Percentiles rank a stretch among this genome's conserved stretches.
Conservation (phyloP, 208 protist species). For the Trypanosoma caninum region DNA sequence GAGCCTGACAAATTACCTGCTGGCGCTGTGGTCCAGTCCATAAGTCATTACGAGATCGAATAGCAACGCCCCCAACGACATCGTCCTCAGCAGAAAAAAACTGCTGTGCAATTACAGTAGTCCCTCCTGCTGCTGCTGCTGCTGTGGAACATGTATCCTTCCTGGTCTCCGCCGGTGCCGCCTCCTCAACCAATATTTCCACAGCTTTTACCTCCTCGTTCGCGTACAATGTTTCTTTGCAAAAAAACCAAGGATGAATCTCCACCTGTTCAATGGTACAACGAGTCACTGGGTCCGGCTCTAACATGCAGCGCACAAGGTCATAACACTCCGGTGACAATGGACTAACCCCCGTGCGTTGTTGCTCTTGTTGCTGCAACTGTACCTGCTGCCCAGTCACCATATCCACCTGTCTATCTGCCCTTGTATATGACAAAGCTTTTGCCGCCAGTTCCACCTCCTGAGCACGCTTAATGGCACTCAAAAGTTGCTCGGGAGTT, state of each 20-base stretch:
- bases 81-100: conserved; percentile 2
- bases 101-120: background rate
- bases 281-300: conserved; percentile 42
- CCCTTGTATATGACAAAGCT: background rate
- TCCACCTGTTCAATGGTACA: conserved; percentile 57
- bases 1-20: conserved; percentile 13
- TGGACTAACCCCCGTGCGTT: background rate
- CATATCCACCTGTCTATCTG: no score
- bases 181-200: background rate
- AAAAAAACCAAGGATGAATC: conserved; percentile 55
- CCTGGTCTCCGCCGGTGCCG: background rate
- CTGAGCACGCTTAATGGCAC: conserved; percentile 19
- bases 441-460: conserved; percentile 15
- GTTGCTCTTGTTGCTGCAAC: background rate
- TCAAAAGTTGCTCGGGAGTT: conserved; percentile 24
- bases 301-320: conserved; percentile 61
- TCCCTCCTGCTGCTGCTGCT: background rate
- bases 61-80: background rate
- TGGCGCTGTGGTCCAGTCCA: background rate
- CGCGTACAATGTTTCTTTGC: conserved; percentile 16
- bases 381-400: no score
- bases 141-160: no score
- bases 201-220: conserved; percentile 19
- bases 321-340: conserved; percentile 33
- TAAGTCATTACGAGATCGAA: background rate